Evolutionary conservation across 1,284 basidiomycete species (phyloP).

Genomic region (Takashimella koratensis): DNA sequence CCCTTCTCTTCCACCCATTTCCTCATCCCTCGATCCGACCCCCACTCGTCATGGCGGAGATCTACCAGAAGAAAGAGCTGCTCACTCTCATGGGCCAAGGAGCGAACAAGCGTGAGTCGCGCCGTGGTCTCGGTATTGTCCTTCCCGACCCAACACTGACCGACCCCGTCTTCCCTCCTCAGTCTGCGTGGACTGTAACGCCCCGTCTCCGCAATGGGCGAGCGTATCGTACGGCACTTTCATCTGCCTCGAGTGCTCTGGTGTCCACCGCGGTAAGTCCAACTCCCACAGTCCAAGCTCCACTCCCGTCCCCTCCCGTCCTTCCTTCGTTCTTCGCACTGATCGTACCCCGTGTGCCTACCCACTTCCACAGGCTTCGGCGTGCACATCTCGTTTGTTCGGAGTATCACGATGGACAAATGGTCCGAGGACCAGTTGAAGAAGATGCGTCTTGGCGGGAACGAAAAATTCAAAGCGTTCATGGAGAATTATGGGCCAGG

Average conservation of each 20-base stretch:
- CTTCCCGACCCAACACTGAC: too few relatives aligned
- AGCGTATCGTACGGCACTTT: constrained; percentile 65
- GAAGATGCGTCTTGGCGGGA: constrained; percentile 90
- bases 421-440: constrained; percentile 87
- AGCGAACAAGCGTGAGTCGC: constrained; percentile 60
- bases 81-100: constrained; percentile 69
- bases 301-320: not conserved
- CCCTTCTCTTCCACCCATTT: too few relatives aligned
- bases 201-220: constrained; percentile 90
- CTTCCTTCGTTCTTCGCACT: not conserved
- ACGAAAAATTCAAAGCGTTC: constrained; percentile 72
- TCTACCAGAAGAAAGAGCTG: constrained; percentile 57
- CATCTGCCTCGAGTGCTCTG: constrained; percentile 86
- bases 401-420: constrained; percentile 91
- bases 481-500: constrained; percentile 68
- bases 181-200: constrained; percentile 73
- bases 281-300: not conserved
- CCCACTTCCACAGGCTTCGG: constrained; percentile 30
- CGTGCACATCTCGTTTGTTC: constrained; percentile 66
- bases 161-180: too few relatives aligned
- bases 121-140: too few relatives aligned
- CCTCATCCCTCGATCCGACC: not conserved
- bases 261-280: constrained; percentile 69
- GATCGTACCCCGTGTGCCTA: not conserved
- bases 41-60: constrained; percentile 59